Percentiles rank a stretch among this genome's conserved stretches.
These are phyloP conservation scores for Asclepias syriaca DNA, from an alignment of 257 asterid species.

Conservation along the genomic window DNA sequence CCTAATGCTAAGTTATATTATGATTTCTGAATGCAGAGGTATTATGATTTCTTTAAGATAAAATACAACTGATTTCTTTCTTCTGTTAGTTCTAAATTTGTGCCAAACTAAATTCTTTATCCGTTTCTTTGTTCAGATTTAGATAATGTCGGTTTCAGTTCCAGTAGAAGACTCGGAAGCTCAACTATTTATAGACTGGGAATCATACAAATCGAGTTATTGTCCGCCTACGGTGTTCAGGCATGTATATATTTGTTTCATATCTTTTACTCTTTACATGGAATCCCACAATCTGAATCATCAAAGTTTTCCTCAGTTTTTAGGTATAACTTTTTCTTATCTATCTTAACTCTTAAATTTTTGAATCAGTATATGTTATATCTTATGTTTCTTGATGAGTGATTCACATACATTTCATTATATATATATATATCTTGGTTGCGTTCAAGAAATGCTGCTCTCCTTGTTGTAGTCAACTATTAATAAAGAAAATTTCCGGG, in stretches of 20 bases:
- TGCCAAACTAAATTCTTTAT: background rate
- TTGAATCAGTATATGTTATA: no score
- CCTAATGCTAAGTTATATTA: no score
- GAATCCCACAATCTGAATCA: background rate
- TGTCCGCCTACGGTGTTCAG: slow-evolving; percentile 73
- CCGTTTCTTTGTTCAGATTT: slow-evolving; percentile 43
- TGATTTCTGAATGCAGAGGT: background rate
- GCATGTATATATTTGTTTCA: slow-evolving; percentile 31
- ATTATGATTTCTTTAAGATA: background rate
- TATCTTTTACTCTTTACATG: background rate
- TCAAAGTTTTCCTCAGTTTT: background rate
- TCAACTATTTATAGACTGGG: slow-evolving; percentile 73
- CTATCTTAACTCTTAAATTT: no score
- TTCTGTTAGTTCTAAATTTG: slow-evolving; percentile 2
- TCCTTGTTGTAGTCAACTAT: slow-evolving; percentile 65
- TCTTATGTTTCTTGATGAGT: background rate
- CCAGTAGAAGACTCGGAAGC: slow-evolving; percentile 30
- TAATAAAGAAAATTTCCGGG: slow-evolving; percentile 58
- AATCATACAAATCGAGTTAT: slow-evolving; percentile 51
- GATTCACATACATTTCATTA: background rate
- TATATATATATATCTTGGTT: no score
- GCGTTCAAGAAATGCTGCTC: no score
- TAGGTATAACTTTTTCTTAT: background rate
- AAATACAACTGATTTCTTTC: background rate
- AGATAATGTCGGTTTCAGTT: slow-evolving; percentile 35